Evolutionary conservation across 225 moss, liverwort and hornwort genomes (phyloP), one percentile per base, ranked within the genome.

Genomic region (Anthoceros angustus): DNA sequence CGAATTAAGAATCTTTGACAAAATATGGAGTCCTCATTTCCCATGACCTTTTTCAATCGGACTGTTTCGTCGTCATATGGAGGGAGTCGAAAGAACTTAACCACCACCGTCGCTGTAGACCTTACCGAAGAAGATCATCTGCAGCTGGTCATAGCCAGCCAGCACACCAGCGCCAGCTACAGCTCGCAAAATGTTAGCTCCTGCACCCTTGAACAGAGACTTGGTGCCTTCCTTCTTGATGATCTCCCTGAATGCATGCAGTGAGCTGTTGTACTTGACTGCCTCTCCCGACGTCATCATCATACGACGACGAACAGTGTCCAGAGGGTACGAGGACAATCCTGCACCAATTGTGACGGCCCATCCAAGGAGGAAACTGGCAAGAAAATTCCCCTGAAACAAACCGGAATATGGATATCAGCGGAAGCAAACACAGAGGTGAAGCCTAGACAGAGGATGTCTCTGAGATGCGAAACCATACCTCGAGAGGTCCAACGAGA

Each of bases 221-320:
- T 76, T 83, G 69, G 64, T 55, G 49, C 86, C 86, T 68, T 89
- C 89, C 66, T 86, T 86, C 43, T 72, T 77, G n/a, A 86, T 74
- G 32, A 89, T 83, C 67, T 80, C 71, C 0, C 21, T 60, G 67
- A 85, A 84, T 0, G 82, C 82, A 46, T 83, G 74, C 72, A 82
- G 8, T 5, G 80, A 77, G 39, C 70, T 73, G 16, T 71, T 77
- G 73, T 87, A 87, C 63, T 86, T 89, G 62, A 84, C 80, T 10
- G 86, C 86, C 61, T 86, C 80, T 0, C 89, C 89, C 42, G 84
- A 89, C 41, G 86, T 89, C 89, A 89, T 89, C 89, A 89, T 89
- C 86, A 89, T 89, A 24, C 86, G 82, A 42, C 84, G 84, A 68
- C 89, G 74, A 66, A 86, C 84, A 12, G 86, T 89, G 71, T 89